phyloP scores from a whole-genome alignment of 2,329 filamentous ascomycete genomes.

The Harringtonia aguacate region DNA sequence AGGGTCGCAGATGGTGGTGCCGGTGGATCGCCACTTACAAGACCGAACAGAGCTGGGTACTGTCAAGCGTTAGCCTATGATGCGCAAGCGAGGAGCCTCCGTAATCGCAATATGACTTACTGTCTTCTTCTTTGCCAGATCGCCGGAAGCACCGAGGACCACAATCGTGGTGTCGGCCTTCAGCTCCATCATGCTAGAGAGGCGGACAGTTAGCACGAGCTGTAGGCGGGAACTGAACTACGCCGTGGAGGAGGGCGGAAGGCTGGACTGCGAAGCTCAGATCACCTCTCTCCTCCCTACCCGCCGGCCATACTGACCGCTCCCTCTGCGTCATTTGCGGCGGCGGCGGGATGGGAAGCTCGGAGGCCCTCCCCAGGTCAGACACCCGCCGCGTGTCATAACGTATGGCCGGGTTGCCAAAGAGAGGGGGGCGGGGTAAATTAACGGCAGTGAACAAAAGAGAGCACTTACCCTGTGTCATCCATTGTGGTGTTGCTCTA shows the following conservation, averaged over 20 bases:
- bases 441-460: background rate
- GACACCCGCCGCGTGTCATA: too few species aligned
- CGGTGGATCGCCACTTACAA: slow-evolving; percentile 53
- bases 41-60: slow-evolving; percentile 95
- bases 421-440: background rate
- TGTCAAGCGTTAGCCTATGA: slow-evolving; percentile 29
- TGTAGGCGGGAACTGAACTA: too few species aligned
- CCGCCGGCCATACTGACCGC: too few species aligned
- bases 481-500: background rate
- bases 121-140: slow-evolving; percentile 99
- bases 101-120: slow-evolving; percentile 34
- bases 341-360: too few species aligned
- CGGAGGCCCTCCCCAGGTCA: too few species aligned
- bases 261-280: too few species aligned
- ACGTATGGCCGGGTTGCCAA: background rate
- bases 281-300: too few species aligned
- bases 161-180: slow-evolving; percentile 98
- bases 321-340: too few species aligned
- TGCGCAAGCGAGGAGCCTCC: background rate
- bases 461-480: background rate
- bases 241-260: too few species aligned
- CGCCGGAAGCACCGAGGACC: slow-evolving; percentile 92
- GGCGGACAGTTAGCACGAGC: too few species aligned
- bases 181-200: slow-evolving; percentile 70
- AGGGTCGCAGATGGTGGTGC: too few species aligned